Conservation (phyloP, 2,329 filamentous ascomycete genomes). For the Lasiodiplodia sp. region DNA sequence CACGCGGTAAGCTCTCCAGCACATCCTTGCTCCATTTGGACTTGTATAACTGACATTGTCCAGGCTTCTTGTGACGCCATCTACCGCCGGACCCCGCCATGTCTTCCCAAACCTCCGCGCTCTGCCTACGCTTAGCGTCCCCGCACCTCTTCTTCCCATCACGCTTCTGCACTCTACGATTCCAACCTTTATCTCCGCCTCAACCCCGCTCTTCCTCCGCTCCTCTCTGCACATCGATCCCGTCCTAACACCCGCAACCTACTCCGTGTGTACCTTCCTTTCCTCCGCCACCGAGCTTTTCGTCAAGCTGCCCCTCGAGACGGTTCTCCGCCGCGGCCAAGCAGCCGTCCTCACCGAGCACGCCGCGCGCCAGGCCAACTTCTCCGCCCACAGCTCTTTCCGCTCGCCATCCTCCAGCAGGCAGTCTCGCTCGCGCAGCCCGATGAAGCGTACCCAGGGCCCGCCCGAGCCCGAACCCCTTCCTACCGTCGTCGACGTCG, state of each 20-base stretch:
- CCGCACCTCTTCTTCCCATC: conserved; percentile 75
- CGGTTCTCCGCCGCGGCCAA: conserved; percentile 87
- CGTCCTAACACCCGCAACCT: conserved; percentile 79
- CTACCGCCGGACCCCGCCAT: conserved; percentile 75
- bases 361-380: conserved; percentile 44
- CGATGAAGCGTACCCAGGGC: not conserved
- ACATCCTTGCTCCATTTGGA: not conserved
- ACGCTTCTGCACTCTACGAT: conserved; percentile 86
- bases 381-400: conserved; percentile 37
- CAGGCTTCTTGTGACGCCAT: conserved; percentile 83
- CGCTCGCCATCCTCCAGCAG: conserved; percentile 32
- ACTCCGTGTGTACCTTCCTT: conserved; percentile 82
- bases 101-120: conserved; percentile 79
- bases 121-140: conserved; percentile 74
- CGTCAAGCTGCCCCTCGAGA: conserved; percentile 89
- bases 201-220: conserved; percentile 83
- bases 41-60: conserved; percentile 30
- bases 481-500: conserved; percentile 81
- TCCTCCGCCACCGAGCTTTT: conserved; percentile 82
- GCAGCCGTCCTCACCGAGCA: conserved; percentile 64
- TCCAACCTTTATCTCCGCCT: conserved; percentile 81
- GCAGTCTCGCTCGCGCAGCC: conserved; percentile 17
- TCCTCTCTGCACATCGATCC: conserved; percentile 86
- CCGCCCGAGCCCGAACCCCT: conserved; percentile 34
- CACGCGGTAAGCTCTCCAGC: conserved; percentile 60